Evolutionary conservation across 257 asterid genomes (phyloP).

Genomic region (Solanum phureja): DNA sequence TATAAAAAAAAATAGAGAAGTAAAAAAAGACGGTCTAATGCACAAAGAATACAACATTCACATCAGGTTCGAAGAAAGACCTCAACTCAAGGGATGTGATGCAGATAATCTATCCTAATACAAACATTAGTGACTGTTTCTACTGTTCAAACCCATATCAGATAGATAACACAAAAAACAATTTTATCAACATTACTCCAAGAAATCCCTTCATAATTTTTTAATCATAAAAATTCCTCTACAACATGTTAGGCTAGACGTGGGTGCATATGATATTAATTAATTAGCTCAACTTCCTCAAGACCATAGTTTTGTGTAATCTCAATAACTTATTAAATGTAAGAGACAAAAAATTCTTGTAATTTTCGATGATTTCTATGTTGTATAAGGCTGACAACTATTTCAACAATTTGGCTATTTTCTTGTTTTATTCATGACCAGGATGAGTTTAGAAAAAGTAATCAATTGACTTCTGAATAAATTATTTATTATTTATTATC

Average conservation of each 20-base stretch:
- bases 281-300: neutral
- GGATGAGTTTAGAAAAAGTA: neutral
- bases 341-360: neutral
- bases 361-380: neutral
- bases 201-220: neutral
- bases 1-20: neutral
- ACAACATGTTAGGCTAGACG: neutral
- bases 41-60: neutral
- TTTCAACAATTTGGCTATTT: neutral
- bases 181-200: neutral
- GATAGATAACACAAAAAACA: too few relatives aligned
- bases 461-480: neutral
- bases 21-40: neutral
- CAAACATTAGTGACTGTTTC: fast-evolving
- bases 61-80: fast-evolving
- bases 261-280: neutral
- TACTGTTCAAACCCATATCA: too few relatives aligned
- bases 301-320: neutral
- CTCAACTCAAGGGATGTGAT: fast-evolving
- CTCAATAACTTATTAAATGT: neutral
- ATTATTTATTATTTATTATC: too few relatives aligned
- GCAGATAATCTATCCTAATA: fast-evolving
- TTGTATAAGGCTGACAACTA: neutral
- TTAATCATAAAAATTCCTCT: too few relatives aligned
- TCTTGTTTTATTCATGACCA: neutral